A percentile compares a stretch with the other conserved stretches of the same genome.
phyloP scores from a whole-genome alignment of 345 rosid species.

The Dipteronia dyeriana region DNA sequence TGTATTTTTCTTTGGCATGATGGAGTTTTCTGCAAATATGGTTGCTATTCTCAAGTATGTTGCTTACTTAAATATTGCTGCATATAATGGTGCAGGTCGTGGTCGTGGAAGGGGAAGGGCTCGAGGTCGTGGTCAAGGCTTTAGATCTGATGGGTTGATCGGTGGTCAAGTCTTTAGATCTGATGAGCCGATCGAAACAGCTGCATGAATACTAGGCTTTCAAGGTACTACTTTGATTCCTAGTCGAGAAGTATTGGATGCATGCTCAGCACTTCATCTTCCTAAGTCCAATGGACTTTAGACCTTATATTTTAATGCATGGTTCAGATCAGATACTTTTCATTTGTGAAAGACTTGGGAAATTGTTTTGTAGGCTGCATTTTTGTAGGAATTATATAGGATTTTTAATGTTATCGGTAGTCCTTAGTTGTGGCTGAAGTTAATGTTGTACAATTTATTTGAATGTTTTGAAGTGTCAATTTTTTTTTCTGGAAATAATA shows the following conservation, averaged over 20 bases:
- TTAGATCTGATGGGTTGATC: slow-evolving; percentile 13
- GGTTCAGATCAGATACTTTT: neutral
- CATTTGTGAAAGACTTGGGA: neutral
- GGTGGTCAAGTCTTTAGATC: slow-evolving; percentile 19
- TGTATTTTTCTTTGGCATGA: neutral
- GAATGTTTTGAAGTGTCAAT: too few species aligned
- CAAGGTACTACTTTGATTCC: slow-evolving; percentile 10
- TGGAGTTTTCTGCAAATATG: neutral
- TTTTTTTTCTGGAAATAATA: slow-evolving; percentile 20
- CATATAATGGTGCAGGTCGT: slow-evolving; percentile 18
- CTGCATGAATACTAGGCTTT: slow-evolving; percentile 13
- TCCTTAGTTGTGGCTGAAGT: slow-evolving; percentile 3
- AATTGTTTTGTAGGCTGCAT: slow-evolving; percentile 9
- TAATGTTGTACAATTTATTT: slow-evolving; percentile 21
- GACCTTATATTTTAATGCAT: slow-evolving; percentile 2
- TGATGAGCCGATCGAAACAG: slow-evolving; percentile 7
- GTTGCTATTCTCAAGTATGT: neutral
- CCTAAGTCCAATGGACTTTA: neutral
- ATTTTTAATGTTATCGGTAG: neutral
- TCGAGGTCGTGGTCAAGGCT: slow-evolving; percentile 19
- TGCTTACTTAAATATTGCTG: neutral
- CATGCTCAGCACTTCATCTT: slow-evolving; percentile 15
- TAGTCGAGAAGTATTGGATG: neutral
- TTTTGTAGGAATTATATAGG: slow-evolving; percentile 25
- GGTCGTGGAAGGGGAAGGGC: slow-evolving; percentile 28